These are phyloP conservation scores for Citrus trifoliata DNA, from an alignment of 345 rosid genomes.

Conservation along the genomic window DNA sequence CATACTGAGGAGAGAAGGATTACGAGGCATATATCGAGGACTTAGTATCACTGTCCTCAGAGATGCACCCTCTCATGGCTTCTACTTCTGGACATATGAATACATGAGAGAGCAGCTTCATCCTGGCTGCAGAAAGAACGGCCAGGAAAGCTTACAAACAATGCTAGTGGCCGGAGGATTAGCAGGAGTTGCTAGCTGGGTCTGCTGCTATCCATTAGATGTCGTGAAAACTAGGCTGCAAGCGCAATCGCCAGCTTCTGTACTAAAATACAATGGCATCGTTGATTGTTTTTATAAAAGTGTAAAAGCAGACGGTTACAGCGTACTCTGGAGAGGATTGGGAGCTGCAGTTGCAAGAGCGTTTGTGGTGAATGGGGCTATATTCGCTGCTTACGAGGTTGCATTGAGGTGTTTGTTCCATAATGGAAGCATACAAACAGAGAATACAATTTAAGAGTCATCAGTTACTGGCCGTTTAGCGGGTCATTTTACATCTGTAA, in stretches of 20 bases:
- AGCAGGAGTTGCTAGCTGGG: slow-evolving; percentile 96
- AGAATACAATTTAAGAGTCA: slow-evolving; percentile 29
- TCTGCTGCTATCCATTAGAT: slow-evolving; percentile 79
- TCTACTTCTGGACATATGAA: slow-evolving; percentile 95
- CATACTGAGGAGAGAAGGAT: slow-evolving; percentile 59
- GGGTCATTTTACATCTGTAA: background rate
- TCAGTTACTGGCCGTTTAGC: background rate
- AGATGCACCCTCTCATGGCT: slow-evolving; percentile 83
- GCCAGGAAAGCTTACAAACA: slow-evolving; percentile 64
- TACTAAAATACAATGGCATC: slow-evolving; percentile 51
- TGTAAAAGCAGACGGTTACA: slow-evolving; percentile 57
- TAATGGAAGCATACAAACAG: slow-evolving; percentile 41
- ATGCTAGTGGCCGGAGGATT: slow-evolving; percentile 84
- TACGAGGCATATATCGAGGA: slow-evolving; percentile 69
- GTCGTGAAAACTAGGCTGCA: slow-evolving; percentile 88
- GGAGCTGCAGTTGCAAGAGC: slow-evolving; percentile 98
- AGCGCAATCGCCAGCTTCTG: slow-evolving; percentile 41
- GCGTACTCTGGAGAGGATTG: slow-evolving; percentile 84
- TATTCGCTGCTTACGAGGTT: slow-evolving; percentile 82
- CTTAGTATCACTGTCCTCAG: slow-evolving; percentile 64
- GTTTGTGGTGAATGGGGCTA: slow-evolving; percentile 86
- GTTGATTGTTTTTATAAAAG: slow-evolving; percentile 64
- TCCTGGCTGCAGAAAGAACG: slow-evolving; percentile 81
- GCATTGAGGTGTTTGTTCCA: slow-evolving; percentile 76
- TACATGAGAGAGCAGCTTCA: slow-evolving; percentile 72